Evolutionary conservation across 2,329 filamentous ascomycete species (phyloP), one percentile per base, ranked within the genome.

Genomic region (Beauveria australis): DNA sequence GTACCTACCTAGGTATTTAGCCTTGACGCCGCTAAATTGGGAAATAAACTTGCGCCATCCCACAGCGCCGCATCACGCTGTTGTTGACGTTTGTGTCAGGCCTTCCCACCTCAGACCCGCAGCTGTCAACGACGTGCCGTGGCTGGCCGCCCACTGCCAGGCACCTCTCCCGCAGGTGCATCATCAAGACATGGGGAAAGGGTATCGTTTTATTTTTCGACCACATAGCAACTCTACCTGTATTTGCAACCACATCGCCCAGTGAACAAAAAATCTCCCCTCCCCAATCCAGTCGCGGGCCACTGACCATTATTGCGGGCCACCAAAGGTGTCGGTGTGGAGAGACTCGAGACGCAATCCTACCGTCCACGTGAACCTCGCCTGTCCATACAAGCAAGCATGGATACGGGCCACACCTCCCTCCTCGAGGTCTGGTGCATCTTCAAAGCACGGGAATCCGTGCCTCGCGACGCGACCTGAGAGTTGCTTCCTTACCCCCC

Each of bases 281-380:
- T 37, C n/a, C 40, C 40, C 40, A 51, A 37, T 16, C 18, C 28
- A 28, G 43, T 51, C 48, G n/a, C 40, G 40, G 22, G 41, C 46
- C 46, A 30, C 55, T 43, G 33, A 40, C 10, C 22, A 10, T 28
- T 37, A 16, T 28, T 26, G 24, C 26, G 54, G 44, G 44, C 46
- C 46, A 12, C 33, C 46, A 53, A 53, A 49, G 47, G 48, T n/a
- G 46, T 48, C 18, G 40, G 18, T 59, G 56, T 59, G 56, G 56
- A 53, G 48, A 57, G 54, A 28, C 47, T 59, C 49, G 56, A 59
- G 56, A 59, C 47, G 33, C 55, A 41, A 19, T 30, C 33, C 51
- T 16, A 37, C 33, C 14, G 44, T 51, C 59, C 59, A 61, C 59
- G 59, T 61, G 59, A 61, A 61, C 46, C 44, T 60, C 58, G 26